Percentiles rank a stretch among this genome's conserved stretches.
Evolutionary conservation across 2,329 filamentous ascomycete genomes (phyloP).

Genomic region (Sarocladium kiliense): DNA sequence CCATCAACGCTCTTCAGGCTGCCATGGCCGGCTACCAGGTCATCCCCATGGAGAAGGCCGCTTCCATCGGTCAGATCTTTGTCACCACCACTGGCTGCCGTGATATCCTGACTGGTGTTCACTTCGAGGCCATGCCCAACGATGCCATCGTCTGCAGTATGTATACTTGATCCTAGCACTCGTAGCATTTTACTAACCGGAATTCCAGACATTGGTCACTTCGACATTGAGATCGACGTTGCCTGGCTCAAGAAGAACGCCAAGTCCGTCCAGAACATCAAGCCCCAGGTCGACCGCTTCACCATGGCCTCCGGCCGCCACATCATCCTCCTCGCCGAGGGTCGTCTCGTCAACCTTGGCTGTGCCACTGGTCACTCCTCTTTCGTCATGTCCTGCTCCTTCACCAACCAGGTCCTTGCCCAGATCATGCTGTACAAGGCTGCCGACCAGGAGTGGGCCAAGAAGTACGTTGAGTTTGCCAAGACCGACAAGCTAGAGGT

Average conservation of each 20-base stretch:
- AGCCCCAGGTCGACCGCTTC: conserved; percentile 99
- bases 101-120: conserved; percentile 86
- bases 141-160: conserved; percentile 92
- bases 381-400: conserved; percentile 99
- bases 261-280: conserved; percentile 93
- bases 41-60: conserved; percentile 96
- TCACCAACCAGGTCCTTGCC: conserved; percentile 99
- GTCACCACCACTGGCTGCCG: conserved; percentile 99
- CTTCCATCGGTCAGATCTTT: conserved; percentile 87
- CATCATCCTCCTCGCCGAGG: conserved; percentile 98
- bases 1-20: conserved; percentile 99
- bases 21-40: conserved; percentile 97
- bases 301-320: conserved; percentile 88
- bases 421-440: conserved; percentile 99
- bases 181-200: conserved; percentile 14
- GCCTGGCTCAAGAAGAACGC: conserved; percentile 99
- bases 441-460: conserved; percentile 76
- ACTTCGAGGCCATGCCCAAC: conserved; percentile 95
- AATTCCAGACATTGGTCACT: conserved; percentile 82
- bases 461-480: conserved; percentile 96
- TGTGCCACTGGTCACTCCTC: conserved; percentile 99
- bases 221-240: conserved; percentile 99
- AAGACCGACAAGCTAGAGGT: conserved; percentile 84
- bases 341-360: conserved; percentile 97
- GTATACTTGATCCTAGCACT: conserved; percentile 35